These are phyloP conservation scores for Fistulinella cinereoalba DNA, from an alignment of 1,284 basidiomycete species.

Conservation along the genomic window DNA sequence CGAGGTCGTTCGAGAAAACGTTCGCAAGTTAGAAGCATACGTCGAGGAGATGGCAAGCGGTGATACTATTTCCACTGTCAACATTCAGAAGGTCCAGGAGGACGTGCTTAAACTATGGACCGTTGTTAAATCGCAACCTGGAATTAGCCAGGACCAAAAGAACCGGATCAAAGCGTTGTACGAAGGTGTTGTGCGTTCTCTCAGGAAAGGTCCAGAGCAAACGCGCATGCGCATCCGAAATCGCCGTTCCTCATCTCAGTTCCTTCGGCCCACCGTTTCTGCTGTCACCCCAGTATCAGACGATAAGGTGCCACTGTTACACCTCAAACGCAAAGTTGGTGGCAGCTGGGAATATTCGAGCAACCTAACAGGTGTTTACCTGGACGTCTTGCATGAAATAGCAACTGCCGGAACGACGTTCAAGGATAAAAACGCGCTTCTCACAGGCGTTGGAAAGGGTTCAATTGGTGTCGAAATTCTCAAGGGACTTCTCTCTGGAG, in stretches of 20 bases:
- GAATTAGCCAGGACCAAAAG: constrained; percentile 96
- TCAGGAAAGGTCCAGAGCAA: constrained; percentile 64
- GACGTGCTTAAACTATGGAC: constrained; percentile 97
- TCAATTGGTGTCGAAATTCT: constrained; percentile 98
- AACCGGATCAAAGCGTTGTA: constrained; percentile 96
- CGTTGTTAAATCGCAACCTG: constrained; percentile 94
- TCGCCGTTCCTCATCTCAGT: constrained; percentile 89
- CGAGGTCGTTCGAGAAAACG: constrained; percentile 92
- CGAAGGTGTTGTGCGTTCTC: constrained; percentile 88
- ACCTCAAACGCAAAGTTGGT: constrained; percentile 97
- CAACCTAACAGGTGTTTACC: constrained; percentile 93
- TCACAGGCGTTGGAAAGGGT: constrained; percentile 96
- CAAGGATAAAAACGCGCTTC: constrained; percentile 96
- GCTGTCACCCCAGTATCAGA: constrained; percentile 77
- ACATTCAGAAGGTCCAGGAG: constrained; percentile 96
- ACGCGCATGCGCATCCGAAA: constrained; percentile 56
- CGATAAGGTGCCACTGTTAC: constrained; percentile 91
- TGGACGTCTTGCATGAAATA: constrained; percentile 96
- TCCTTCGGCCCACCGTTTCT: constrained; percentile 86
- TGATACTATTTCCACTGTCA: constrained; percentile 80
- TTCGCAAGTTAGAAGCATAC: constrained; percentile 96
- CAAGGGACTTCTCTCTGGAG: constrained; percentile 94
- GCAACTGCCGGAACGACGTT: constrained; percentile 97
- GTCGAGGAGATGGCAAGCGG: constrained; percentile 98
- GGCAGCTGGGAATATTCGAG: constrained; percentile 94